These are phyloP conservation scores for Cyberlindnera japonica DNA, from an alignment of 805 yeast species.

Conservation along the genomic window DNA sequence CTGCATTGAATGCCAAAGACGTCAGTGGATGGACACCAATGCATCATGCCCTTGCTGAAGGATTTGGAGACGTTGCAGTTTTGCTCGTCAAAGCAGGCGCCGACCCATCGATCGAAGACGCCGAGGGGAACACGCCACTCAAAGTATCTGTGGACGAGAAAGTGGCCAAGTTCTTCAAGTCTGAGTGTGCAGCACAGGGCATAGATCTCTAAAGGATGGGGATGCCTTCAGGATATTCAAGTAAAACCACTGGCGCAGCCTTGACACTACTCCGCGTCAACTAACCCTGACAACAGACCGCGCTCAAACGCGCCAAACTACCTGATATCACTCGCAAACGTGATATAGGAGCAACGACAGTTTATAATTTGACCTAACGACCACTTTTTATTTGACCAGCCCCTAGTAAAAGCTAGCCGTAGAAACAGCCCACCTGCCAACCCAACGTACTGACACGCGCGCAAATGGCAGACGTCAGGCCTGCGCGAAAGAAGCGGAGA, in stretches of 20 bases:
- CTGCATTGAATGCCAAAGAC: conserved; percentile 69
- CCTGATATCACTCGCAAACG: too few species aligned
- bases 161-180: conserved; percentile 38
- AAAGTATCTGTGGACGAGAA: conserved; percentile 55
- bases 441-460: not conserved
- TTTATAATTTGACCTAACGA: too few species aligned
- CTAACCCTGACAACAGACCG: too few species aligned
- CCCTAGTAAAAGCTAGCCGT: too few species aligned
- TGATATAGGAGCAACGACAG: too few species aligned
- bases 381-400: too few species aligned
- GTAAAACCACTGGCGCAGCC: too few species aligned
- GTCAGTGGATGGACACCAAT: conserved; percentile 77
- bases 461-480: not conserved
- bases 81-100: conserved; percentile 65
- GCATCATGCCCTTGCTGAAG: conserved; percentile 90
- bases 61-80: conserved; percentile 73
- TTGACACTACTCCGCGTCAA: too few species aligned
- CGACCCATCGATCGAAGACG: conserved; percentile 42
- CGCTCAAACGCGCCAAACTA: too few species aligned
- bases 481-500: not conserved
- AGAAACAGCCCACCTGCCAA: not conserved
- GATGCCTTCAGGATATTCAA: too few species aligned
- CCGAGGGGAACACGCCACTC: conserved; percentile 51
- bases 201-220: conserved; percentile 8
- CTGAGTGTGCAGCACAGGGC: conserved; percentile 13